These are phyloP conservation scores for Phycomyces blakesleeanus DNA, from an alignment of 192 early-diverging fungal species.

Conservation along the genomic window DNA sequence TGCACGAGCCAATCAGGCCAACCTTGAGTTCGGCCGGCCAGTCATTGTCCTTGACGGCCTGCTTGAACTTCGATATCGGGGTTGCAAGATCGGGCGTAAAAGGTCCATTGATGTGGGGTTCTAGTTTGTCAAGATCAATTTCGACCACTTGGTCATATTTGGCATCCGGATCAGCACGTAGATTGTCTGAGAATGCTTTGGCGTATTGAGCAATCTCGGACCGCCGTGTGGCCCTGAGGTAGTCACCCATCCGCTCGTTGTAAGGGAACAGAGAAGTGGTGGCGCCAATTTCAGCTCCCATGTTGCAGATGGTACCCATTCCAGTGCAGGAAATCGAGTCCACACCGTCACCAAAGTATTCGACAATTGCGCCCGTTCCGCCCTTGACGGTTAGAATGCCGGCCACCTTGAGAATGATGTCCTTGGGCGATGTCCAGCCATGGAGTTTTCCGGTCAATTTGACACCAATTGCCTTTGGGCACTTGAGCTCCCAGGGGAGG, in stretches of 20 bases:
- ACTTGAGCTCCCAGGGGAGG: slow-evolving; percentile 99
- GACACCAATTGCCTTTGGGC: slow-evolving; percentile 93
- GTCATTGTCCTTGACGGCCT: slow-evolving; percentile 76
- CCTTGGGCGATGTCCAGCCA: slow-evolving; percentile 95
- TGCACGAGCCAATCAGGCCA: slow-evolving; percentile 96
- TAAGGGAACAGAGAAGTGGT: slow-evolving; percentile 97
- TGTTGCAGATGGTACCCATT: slow-evolving; percentile 99
- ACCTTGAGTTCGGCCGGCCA: slow-evolving; percentile 91
- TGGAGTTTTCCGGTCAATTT: slow-evolving; percentile 80
- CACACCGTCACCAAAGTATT: slow-evolving; percentile 96
- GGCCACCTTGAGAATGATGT: slow-evolving; percentile 92
- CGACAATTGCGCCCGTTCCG: slow-evolving; percentile 94
- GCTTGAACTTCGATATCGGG: slow-evolving; percentile 89
- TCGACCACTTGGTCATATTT: slow-evolving; percentile 92
- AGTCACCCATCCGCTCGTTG: slow-evolving; percentile 88
- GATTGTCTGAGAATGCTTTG: slow-evolving; percentile 81
- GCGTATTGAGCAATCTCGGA: slow-evolving; percentile 73
- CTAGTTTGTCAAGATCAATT: slow-evolving; percentile 87
- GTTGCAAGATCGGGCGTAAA: slow-evolving; percentile 96
- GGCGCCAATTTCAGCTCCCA: slow-evolving; percentile 98
- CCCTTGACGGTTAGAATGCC: slow-evolving; percentile 96
- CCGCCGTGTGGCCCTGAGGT: slow-evolving; percentile 84
- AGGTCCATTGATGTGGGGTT: slow-evolving; percentile 96
- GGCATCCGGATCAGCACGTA: slow-evolving; percentile 82
- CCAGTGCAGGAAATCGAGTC: slow-evolving; percentile 94